Conservation (phyloP, 805 yeast species). For the Lipomyces chichibuensis region DNA sequence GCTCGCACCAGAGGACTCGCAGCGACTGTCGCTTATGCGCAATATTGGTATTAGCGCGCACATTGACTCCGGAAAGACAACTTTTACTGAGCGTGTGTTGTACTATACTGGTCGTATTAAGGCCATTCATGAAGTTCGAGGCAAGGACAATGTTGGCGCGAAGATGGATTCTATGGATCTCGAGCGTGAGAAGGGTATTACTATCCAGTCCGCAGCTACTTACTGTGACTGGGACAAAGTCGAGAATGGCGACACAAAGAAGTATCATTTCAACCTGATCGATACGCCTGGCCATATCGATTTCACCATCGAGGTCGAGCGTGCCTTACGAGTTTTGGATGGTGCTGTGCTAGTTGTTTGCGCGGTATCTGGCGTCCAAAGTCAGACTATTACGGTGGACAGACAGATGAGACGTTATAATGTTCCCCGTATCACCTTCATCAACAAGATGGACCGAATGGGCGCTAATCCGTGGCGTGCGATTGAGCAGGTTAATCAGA, state of each 20-base stretch:
- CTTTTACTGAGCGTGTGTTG: slow-evolving; percentile 95
- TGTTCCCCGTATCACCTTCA: slow-evolving; percentile 93
- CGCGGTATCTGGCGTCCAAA: slow-evolving; percentile 98
- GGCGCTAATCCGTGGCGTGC: slow-evolving; percentile 98
- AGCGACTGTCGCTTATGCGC: slow-evolving; percentile 64
- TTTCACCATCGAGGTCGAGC: slow-evolving; percentile 97
- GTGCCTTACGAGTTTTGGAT: slow-evolving; percentile 96
- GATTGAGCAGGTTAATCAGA: slow-evolving; percentile 83
- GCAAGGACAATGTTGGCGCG: slow-evolving; percentile 97
- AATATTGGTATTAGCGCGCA: slow-evolving; percentile 98
- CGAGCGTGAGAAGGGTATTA: slow-evolving; percentile 97
- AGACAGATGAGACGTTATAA: slow-evolving; percentile 98
- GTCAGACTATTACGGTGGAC: slow-evolving; percentile 97
- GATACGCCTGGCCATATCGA: slow-evolving; percentile 99
- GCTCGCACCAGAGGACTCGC: slow-evolving; percentile 43
- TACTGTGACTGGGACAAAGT: slow-evolving; percentile 81
- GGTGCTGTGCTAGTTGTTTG: slow-evolving; percentile 98
- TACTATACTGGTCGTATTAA: slow-evolving; percentile 96
- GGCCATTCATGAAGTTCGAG: slow-evolving; percentile 90
- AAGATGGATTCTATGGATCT: slow-evolving; percentile 99
- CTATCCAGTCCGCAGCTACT: slow-evolving; percentile 98
- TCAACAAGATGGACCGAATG: slow-evolving; percentile 99
- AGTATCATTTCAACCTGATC: slow-evolving; percentile 88
- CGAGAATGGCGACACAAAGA: slow-evolving; percentile 50
- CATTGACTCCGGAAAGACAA: slow-evolving; percentile 97